A percentile compares a stretch with the other conserved stretches of the same genome.
Evolutionary conservation across 495 filamentous ascomycete species (phyloP).

Genomic region (Penicillium ucsense): DNA sequence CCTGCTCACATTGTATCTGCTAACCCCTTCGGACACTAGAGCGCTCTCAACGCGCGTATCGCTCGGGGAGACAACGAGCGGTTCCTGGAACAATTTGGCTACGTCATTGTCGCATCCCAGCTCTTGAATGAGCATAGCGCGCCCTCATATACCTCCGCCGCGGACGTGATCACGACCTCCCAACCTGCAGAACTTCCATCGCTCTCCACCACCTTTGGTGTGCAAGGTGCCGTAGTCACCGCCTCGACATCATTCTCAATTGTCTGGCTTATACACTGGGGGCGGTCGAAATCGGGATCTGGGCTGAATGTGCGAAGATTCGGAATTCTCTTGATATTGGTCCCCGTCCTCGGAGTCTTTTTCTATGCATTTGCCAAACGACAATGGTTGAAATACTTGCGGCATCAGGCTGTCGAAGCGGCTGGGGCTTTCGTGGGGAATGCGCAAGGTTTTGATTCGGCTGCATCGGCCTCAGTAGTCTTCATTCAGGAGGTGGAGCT

Average conservation of each 20-base stretch:
- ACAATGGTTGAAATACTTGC: slow-evolving; percentile 76
- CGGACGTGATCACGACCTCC: slow-evolving; percentile 28
- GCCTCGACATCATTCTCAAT: slow-evolving; percentile 53
- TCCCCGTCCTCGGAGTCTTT: slow-evolving; percentile 44
- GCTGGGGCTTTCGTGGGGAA: slow-evolving; percentile 63
- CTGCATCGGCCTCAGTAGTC: slow-evolving; percentile 67
- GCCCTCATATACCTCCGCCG: slow-evolving; percentile 36
- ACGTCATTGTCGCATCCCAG: slow-evolving; percentile 90
- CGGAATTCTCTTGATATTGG: slow-evolving; percentile 46
- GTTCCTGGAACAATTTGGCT: slow-evolving; percentile 93
- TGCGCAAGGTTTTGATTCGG: slow-evolving; percentile 75
- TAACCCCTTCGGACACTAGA: slow-evolving; percentile 13
- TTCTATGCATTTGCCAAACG: slow-evolving; percentile 66
- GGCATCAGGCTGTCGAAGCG: slow-evolving; percentile 64
- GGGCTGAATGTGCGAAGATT: slow-evolving; percentile 38
- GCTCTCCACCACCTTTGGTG: slow-evolving; percentile 33
- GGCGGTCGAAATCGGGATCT: slow-evolving; percentile 24
- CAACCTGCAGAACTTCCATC: slow-evolving; percentile 28
- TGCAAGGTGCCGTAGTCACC: slow-evolving; percentile 44
- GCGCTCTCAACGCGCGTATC: slow-evolving; percentile 58
- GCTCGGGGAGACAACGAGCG: slow-evolving; percentile 72
- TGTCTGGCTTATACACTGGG: slow-evolving; percentile 67
- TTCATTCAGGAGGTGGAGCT: slow-evolving; percentile 95
- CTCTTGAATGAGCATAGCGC: slow-evolving; percentile 62
- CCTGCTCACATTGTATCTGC: not conserved